A percentile compares a stretch with the other conserved stretches of the same genome.
Conservation (phyloP, 2,329 filamentous ascomycete species). For the Colletotrichum chrysophilum region DNA sequence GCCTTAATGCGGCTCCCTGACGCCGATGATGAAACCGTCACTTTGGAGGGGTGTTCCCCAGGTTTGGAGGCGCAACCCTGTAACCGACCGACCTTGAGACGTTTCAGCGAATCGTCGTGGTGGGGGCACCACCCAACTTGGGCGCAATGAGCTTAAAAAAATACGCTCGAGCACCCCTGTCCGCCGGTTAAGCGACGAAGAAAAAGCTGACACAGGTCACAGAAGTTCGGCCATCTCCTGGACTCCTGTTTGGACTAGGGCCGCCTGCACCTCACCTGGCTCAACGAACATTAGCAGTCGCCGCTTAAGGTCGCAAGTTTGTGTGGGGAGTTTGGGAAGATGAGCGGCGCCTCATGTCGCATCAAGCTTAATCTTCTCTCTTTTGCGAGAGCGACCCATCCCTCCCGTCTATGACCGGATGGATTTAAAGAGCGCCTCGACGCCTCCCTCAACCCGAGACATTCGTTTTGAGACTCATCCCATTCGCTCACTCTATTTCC, state of each 20-base stretch:
- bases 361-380: constrained; percentile 7
- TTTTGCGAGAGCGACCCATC: not conserved
- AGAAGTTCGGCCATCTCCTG: not conserved
- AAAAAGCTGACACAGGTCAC: constrained; percentile 3
- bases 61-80: constrained; percentile 11
- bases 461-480: not conserved
- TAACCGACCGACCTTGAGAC: constrained; percentile 11
- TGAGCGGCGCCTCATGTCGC: not conserved
- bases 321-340: not conserved
- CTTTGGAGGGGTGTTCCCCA: not conserved
- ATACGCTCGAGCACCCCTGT: not conserved
- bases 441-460: not conserved
- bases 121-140: not conserved
- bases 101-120: constrained; percentile 17
- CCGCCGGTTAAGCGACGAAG: not conserved
- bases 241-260: constrained; percentile 14
- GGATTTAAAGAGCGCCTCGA: not conserved
- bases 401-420: not conserved
- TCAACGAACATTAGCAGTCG: not conserved
- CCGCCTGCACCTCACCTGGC: not conserved
- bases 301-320: constrained; percentile 1
- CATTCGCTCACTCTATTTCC: constrained; percentile 1
- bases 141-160: not conserved
- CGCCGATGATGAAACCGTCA: not conserved
- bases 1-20: not conserved